Evolutionary conservation across 2,329 filamentous ascomycete genomes (phyloP).

Genomic region (Cordyceps tenuipes): DNA sequence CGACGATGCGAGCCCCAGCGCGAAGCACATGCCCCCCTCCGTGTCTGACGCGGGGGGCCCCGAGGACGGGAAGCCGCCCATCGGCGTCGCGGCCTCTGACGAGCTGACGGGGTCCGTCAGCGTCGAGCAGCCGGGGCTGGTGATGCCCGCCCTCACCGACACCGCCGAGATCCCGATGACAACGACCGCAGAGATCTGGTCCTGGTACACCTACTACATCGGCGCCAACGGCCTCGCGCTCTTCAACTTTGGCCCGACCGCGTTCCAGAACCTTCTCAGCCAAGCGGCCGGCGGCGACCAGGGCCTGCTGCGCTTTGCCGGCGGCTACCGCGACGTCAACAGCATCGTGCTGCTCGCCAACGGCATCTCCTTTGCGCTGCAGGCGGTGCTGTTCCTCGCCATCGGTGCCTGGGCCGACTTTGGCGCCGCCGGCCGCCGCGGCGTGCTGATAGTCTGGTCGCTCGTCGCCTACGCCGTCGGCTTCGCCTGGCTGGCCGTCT

Average conservation of each 20-base stretch:
- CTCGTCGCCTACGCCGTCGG: constrained; percentile 54
- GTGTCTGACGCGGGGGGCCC: neutral
- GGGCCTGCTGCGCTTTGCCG: constrained; percentile 46
- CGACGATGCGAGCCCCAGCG: neutral
- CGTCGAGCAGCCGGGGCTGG: neutral
- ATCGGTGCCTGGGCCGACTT: constrained; percentile 53
- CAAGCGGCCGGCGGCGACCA: constrained; percentile 49
- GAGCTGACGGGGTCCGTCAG: neutral
- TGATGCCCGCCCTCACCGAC: constrained; percentile 11
- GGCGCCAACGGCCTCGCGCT: constrained; percentile 55
- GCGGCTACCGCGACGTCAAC: constrained; percentile 50
- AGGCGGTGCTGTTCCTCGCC: constrained; percentile 47
- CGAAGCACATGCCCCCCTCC: neutral
- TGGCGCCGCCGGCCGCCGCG: constrained; percentile 52
- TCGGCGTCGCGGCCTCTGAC: neutral
- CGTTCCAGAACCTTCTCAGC: constrained; percentile 55
- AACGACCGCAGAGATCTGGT: constrained; percentile 10
- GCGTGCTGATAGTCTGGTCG: constrained; percentile 53
- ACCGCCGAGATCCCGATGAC: constrained; percentile 3
- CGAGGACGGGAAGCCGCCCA: neutral
- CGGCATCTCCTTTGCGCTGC: constrained; percentile 59
- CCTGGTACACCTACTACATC: constrained; percentile 46
- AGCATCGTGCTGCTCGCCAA: constrained; percentile 58
- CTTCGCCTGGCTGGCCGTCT: constrained; percentile 60
- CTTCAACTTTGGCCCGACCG: constrained; percentile 58